Percentiles rank a stretch among this genome's conserved stretches.
Conservation (phyloP, 169 alveolate species). For the Plasmodium blacklocki region DNA sequence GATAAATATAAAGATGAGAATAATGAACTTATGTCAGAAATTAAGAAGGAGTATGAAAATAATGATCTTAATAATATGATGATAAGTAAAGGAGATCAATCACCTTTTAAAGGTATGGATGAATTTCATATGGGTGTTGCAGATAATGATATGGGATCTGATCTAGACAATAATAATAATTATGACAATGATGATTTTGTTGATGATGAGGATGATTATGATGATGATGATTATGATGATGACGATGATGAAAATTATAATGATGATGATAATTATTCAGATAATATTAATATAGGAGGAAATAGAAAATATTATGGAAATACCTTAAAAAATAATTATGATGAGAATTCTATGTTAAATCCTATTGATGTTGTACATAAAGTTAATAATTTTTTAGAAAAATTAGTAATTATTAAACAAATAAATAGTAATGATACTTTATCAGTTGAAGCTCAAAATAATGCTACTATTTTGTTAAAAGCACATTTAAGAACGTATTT, state of each 20-base stretch:
- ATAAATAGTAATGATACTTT: slow-evolving; percentile 85
- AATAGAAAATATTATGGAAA: slow-evolving; percentile 9
- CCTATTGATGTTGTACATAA: slow-evolving; percentile 89
- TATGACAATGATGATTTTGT: neutral
- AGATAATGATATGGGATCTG: neutral
- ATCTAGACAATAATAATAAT: neutral
- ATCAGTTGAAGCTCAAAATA: slow-evolving; percentile 93
- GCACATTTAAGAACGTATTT: slow-evolving; percentile 95
- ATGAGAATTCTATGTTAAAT: slow-evolving; percentile 77
- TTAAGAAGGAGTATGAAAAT: slow-evolving; percentile 52
- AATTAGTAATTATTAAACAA: slow-evolving; percentile 84
- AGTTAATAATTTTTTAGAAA: slow-evolving; percentile 83
- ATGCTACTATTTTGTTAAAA: slow-evolving; percentile 93
- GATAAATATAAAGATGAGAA: slow-evolving; percentile 1
- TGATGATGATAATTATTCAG: slow-evolving; percentile 4
- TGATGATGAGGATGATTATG: neutral
- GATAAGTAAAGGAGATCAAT: slow-evolving; percentile 8
- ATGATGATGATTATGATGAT: slow-evolving; percentile 72
- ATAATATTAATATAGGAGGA: neutral
- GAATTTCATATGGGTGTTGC: slow-evolving; percentile 14
- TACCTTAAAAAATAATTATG: slow-evolving; percentile 6
- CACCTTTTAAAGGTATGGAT: slow-evolving; percentile 30
- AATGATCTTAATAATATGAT: slow-evolving; percentile 39
- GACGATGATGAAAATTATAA: neutral
- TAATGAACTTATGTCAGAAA: slow-evolving; percentile 49